Base-by-base conservation (phyloP, 1,284 basidiomycete genomes). In the Leccinum subrobustum region DNA sequence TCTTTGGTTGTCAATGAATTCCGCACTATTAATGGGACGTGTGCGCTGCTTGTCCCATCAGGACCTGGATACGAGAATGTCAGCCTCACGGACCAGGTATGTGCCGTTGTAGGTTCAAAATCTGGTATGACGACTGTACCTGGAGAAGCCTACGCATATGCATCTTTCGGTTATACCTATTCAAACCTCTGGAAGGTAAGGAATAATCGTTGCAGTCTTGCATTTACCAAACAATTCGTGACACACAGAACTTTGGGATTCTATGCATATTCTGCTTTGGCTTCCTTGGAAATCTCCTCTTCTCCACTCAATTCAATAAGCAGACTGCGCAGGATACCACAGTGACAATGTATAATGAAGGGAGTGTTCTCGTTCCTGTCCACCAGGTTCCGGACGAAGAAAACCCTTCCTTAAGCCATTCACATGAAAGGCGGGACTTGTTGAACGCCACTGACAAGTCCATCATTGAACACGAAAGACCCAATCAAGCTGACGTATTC, bases 101-200 rank as follows among this genome's bases (percentile, higher is more conserved):
- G 88, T 65, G 76, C 82, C 1, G 81, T 80, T 1, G 76, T 85
- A 6, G 68, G 68, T 7, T 67, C 65, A 3, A 63, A 63, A n/a
- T 62, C 63, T 14, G 67, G 70, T 23, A 62, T 64, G 61, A 60
- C 62, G 8, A 65, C 67, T 1, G 63, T 67, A 1, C 33, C 54
- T 1, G 62, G 63, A 31, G 44, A 66, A 3, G 37, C n/a, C 29
- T 76, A 74, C 50, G 73, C 91, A 18, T 60, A 64, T 9, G 67
- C 83, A 0, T 81, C 84, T 0, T 96, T 83, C 72, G 77, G 75
- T 1, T 95, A 91, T 72, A 69, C 76, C 6, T 80, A 81, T 63
- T 72, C 71, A 11, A 75, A 92, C 69, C 73, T 88, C 12, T 93
- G 92, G 91, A 79, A 77, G 71, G 85, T 87, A 63, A 63, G 83